Evolutionary conservation across 2,329 filamentous ascomycete species (phyloP), one percentile per base, ranked within the genome.

Genomic region (Pestalotiopsis sp.): DNA sequence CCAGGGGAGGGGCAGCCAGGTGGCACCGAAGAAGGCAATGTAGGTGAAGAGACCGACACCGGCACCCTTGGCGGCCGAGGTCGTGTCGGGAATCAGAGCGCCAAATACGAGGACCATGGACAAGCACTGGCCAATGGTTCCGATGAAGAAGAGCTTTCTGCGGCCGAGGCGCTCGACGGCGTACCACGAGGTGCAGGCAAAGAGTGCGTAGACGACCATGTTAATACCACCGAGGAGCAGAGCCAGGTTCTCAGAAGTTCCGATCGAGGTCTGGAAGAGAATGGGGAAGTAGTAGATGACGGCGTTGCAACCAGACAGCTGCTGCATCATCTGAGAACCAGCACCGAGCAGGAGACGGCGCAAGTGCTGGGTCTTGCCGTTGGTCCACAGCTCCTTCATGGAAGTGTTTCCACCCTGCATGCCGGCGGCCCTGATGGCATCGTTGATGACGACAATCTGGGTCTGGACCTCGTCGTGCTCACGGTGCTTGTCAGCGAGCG

Each of bases 41-140:
- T 91, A 92, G 2, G 89, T 85, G 80, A 92, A 92, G 13, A 92
- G 80, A 68, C 90, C 90, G 2, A 91, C 89, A 1, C 89, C 89
- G 0, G 91, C 89, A 41, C 91, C 91, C 75, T 92, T 92, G 2
- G 90, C 89, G 6, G 90, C 82, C 0, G 88, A 79, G 0, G 83
- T 84, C 1, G 84, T 86, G 0, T 88, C 88, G 58, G 92, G 92
- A n/a, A 93, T 88, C 70, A 93, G 88, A 38, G 84, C 82, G 0
- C 84, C 88, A 72, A 92, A 92, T 2, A 84, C 82, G 25, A 91
- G 78, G 76, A 92, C 81, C 85, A 89, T 88, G 69, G 85, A 87
- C 23, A 87, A 72, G 69, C 84, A 82, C 72, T 89, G 88, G 4
- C 82, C 82, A 11, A 79, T 71, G 3, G 80, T 82, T 17, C 84